phyloP scores from a whole-genome alignment of 1,139 yeast species.

The Debaryomycetaceae sp. region DNA sequence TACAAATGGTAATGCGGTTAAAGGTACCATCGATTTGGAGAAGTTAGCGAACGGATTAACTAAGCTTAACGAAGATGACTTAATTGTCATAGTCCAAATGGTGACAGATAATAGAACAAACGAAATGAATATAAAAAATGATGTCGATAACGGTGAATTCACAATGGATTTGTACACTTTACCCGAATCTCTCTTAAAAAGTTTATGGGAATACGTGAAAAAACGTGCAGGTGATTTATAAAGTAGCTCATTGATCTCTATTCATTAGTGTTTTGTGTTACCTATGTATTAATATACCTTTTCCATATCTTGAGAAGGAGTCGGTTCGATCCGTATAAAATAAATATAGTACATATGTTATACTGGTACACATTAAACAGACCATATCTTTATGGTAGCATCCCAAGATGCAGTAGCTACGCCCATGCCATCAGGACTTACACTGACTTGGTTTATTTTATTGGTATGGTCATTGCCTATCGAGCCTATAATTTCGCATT shows the following conservation, averaged over 20 bases:
- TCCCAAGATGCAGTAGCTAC: conserved; percentile 75
- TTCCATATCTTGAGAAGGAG: background rate
- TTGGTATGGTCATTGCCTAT: conserved; percentile 56
- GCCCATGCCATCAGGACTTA: conserved; percentile 74
- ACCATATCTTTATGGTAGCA: conserved; percentile 63
- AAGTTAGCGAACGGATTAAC: conserved; percentile 87
- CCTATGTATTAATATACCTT: conserved; percentile 5
- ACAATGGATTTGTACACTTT: conserved; percentile 93
- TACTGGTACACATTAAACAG: conserved; percentile 19
- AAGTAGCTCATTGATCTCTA: background rate
- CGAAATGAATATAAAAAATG: conserved; percentile 95
- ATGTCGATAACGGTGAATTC: conserved; percentile 95
- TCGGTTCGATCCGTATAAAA: background rate
- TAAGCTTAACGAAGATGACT: conserved; percentile 85
- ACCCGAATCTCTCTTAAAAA: conserved; percentile 87
- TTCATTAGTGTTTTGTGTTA: conserved; percentile 2
- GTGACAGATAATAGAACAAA: conserved; percentile 93
- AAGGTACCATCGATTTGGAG: conserved; percentile 82
- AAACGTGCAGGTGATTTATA: conserved; percentile 51
- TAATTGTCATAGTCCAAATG: conserved; percentile 95
- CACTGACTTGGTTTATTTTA: conserved; percentile 59
- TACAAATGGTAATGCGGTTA: conserved; percentile 45
- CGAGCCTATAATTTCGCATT: conserved; percentile 61
- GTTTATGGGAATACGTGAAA: conserved; percentile 92
- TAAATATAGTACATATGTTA: conserved; percentile 1